Evolutionary conservation across 768 basidiomycete species (phyloP), one percentile per base, ranked within the genome.

Genomic region (Mycena indigotica): DNA sequence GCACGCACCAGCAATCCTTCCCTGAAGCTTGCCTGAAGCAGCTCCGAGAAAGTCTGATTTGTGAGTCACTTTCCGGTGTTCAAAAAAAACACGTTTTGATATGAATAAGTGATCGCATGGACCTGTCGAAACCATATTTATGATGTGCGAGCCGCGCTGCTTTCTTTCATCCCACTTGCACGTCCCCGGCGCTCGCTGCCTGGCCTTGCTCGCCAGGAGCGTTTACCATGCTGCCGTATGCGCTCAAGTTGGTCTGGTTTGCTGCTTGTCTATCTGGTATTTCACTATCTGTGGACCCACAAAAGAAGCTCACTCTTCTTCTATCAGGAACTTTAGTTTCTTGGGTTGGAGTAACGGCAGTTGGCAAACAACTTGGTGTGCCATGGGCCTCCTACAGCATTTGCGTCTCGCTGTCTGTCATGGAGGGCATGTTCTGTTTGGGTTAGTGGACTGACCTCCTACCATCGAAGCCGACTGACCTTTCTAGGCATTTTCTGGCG

Each of bases 401-500:
- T 29, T 55, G 23, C 32, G 2, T 64, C 10, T 54, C 45, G 2
- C 19, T 65, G 15, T 26, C 45, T 6, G 19, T 63, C 4, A 17
- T 44, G 21, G 21, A 63, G 53, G 48, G 40, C 29, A 53, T 56
- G 44, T 24, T 48, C 8, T 48, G 46, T 48, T n/a, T 48, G 5
- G 46, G 41, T 44, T 19, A 16, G 41, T 44, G 15, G 15, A 8
- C 41, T 8, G 41, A n/a, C n/a, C n/a, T n/a, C n/a, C 21, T 23
- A 21, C 15, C n/a, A 21, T 19, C 8, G n/a, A 15, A 16, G 12
- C 41, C 12, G 15, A 19, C 12, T 23, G 12, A 15, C 15, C 5
- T 15, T 21, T 25, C 8, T 49, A 88, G 87, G 87, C 12, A 79
- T 88, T 70, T 75, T 84, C 15, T 87, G 83, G 77, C 68, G 71